These are phyloP conservation scores for Moesziomyces antarcticus DNA, from an alignment of 1,284 basidiomycete species.

Conservation along the genomic window DNA sequence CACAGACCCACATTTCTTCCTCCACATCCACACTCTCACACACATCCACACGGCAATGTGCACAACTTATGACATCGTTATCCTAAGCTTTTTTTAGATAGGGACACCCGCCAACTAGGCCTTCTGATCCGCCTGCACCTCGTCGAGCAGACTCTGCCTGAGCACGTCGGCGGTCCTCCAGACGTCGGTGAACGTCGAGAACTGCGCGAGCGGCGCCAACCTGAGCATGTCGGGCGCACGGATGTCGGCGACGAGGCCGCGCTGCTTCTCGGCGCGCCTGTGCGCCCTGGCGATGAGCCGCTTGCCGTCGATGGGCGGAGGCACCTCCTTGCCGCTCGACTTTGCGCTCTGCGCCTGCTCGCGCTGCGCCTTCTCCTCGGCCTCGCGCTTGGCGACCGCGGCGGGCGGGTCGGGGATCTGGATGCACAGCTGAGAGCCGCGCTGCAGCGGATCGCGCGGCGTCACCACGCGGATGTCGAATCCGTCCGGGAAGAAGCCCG, in stretches of 20 bases:
- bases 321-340: slow-evolving; percentile 38
- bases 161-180: slow-evolving; percentile 56
- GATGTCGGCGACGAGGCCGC: slow-evolving; percentile 60
- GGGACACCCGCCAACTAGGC: too few species aligned
- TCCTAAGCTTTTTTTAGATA: too few species aligned
- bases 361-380: slow-evolving; percentile 2
- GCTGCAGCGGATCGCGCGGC: slow-evolving; percentile 50
- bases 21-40: too few species aligned
- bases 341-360: background rate
- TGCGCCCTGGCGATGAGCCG: slow-evolving; percentile 56
- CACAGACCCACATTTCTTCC: too few species aligned
- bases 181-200: slow-evolving; percentile 58
- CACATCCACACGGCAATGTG: too few species aligned
- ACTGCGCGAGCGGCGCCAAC: slow-evolving; percentile 64
- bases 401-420: slow-evolving; percentile 45
- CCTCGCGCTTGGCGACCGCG: background rate
- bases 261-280: slow-evolving; percentile 46
- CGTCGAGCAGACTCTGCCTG: slow-evolving; percentile 37
- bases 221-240: slow-evolving; percentile 62
- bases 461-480: slow-evolving; percentile 55
- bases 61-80: too few species aligned
- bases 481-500: slow-evolving; percentile 51
- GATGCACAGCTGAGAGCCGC: slow-evolving; percentile 61
- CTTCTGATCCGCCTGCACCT: slow-evolving; percentile 20
- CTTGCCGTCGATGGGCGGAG: slow-evolving; percentile 49